A percentile compares a stretch with the other conserved stretches of the same genome.
Evolutionary conservation across 1,284 basidiomycete species (phyloP).

Genomic region (Moniliella sp.): DNA sequence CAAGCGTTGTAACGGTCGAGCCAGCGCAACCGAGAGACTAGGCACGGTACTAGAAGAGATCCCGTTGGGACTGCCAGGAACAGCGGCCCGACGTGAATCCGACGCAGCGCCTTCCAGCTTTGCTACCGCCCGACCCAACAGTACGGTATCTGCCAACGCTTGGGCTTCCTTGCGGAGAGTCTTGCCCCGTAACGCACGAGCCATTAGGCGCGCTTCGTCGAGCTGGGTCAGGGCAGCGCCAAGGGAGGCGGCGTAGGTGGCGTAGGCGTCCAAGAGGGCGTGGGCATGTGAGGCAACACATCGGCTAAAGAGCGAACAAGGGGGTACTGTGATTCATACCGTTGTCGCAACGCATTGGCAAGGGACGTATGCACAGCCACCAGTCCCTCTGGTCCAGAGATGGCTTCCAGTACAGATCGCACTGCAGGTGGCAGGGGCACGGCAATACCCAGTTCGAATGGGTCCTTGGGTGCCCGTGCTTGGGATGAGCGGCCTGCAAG

Average conservation of each 20-base stretch:
- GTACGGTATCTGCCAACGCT: slow-evolving; percentile 19
- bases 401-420: slow-evolving; percentile 10
- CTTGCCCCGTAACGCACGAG: slow-evolving; percentile 20
- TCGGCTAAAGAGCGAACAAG: slow-evolving; percentile 21
- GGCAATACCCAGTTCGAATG: slow-evolving; percentile 6
- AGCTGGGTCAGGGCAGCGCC: slow-evolving; percentile 18
- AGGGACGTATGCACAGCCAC: slow-evolving; percentile 13
- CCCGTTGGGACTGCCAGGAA: no score
- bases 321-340: slow-evolving; percentile 26
- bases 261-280: slow-evolving; percentile 17
- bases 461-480: slow-evolving; percentile 4
- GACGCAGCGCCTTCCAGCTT: slow-evolving; percentile 3
- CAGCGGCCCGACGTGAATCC: no score
- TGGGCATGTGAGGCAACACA: slow-evolving; percentile 14
- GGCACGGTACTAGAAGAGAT: no score
- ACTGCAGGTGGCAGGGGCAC: slow-evolving; percentile 16
- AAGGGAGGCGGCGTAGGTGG: slow-evolving; percentile 18
- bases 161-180: slow-evolving; percentile 14
- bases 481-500: no score
- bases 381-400: slow-evolving; percentile 16
- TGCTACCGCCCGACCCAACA: slow-evolving; percentile 23
- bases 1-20: slow-evolving; percentile 85
- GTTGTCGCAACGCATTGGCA: slow-evolving; percentile 13
- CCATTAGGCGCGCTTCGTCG: slow-evolving; percentile 23
- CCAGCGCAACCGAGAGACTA: slow-evolving; percentile 72